Evolutionary conservation across 805 yeast species (phyloP), one percentile per base, ranked within the genome.

Genomic region (Candida methanosorbosa): DNA sequence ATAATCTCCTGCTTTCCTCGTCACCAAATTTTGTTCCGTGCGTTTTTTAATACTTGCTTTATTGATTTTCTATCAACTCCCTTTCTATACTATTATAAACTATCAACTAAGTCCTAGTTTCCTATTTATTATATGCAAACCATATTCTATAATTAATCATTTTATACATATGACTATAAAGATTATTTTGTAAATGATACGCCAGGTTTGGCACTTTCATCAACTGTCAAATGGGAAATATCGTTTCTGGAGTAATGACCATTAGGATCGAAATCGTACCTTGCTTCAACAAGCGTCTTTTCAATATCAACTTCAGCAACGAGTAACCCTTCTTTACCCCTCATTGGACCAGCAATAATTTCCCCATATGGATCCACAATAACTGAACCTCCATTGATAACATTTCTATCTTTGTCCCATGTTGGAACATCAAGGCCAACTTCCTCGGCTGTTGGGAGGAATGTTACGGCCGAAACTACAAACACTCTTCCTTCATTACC

Each of bases 221-320:
- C 57, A 11, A 66, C 70, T 2, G 56, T 57, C 30, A 66, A 41
- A 32, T 57, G 54, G 56, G 66, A 65, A 15, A 66, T 61, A 36
- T 66, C 72, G 15, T 61, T 60, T 46, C 68, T 57, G 7, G 66
- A 41, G 41, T 66, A 66, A 40, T 66, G 72, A 9, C 72, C 72
- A 13, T 46, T 50, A 0, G 60, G 59, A 39, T 66, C 72, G 21
- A 64, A 49, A 37, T 66, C 70, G 37, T 50, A 66, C 31, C 67
- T 49, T 3, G 70, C 65, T 42, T 56, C 61, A 13, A 55, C 39
- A 9, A 21, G 8, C 16, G 64, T 52, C 27, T 51, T 52, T 28
- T 54, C 59, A n/a, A 54, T 36, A 29, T 66, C 69, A 29, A 66
- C 57, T 32, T 62, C 66, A 2, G 67, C 70, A 6, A 56, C 38